Evolutionary conservation across 768 basidiomycete species (phyloP).

Genomic region (Boletus sp.): DNA sequence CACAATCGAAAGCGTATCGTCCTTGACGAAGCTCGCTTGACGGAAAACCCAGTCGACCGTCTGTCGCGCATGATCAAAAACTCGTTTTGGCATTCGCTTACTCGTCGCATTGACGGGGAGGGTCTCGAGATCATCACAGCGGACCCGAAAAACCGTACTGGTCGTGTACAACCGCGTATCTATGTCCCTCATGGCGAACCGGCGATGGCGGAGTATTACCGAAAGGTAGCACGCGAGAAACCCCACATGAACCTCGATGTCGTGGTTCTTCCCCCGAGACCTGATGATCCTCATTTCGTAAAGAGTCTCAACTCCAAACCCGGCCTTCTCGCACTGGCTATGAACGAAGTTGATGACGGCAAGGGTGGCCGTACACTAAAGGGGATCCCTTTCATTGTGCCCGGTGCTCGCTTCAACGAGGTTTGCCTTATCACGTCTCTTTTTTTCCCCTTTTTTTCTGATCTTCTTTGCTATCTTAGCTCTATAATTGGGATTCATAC

Average conservation of each 20-base stretch:
- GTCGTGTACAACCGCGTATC: conserved; percentile 86
- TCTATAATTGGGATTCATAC: conserved; percentile 96
- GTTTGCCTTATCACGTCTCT: conserved; percentile 40
- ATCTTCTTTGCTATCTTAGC: conserved; percentile 40
- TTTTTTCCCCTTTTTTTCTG: not conserved
- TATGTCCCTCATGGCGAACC: conserved; percentile 94
- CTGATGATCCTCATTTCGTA: conserved; percentile 85
- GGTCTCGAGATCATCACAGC: conserved; percentile 97
- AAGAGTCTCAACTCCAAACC: conserved; percentile 94
- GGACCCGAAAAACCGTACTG: conserved; percentile 96
- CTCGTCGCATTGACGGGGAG: conserved; percentile 94
- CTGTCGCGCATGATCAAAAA: conserved; percentile 96
- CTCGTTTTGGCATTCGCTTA: conserved; percentile 98
- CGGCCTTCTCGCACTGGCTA: conserved; percentile 90
- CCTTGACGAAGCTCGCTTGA: conserved; percentile 96
- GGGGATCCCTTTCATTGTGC: conserved; percentile 96
- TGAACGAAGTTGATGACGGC: conserved; percentile 85
- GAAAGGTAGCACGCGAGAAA: conserved; percentile 84
- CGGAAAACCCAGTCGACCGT: conserved; percentile 96
- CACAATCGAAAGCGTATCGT: conserved; percentile 95
- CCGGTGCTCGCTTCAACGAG: conserved; percentile 93
- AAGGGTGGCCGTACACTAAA: conserved; percentile 80
- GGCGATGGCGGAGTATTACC: conserved; percentile 94
- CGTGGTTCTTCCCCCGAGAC: conserved; percentile 80
- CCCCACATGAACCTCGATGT: conserved; percentile 95